Evolutionary conservation across 2,329 filamentous ascomycete genomes (phyloP), one percentile per base, ranked within the genome.

Genomic region (Huntiella abstrusa): DNA sequence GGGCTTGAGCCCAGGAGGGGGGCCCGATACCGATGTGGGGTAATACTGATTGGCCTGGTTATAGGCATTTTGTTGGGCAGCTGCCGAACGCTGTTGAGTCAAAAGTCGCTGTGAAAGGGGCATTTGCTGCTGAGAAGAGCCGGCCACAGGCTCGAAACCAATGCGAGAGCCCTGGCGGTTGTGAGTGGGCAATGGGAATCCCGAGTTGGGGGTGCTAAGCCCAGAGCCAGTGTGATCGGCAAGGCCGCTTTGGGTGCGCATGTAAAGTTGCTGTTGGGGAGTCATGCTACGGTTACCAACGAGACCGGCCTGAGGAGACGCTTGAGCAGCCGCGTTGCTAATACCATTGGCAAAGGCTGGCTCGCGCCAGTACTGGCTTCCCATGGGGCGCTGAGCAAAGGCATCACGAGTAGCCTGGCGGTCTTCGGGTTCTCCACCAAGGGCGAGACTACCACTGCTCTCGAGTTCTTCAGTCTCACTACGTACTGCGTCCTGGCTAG

Each of bases 371-470:
- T 46, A 78, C 55, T 86, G 84, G 5, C 84, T 77, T 10, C 74
- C 75, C 49, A 76, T 74, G 43, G 77, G 72, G 51, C 77, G 71
- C 49, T 74, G 71, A 38, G 71, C 69, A 36, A 71, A 71, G 35
- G 62, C 62, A 43, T 74, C 71, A 13, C 67, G 65, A 13, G 61
- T 57, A 39, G 63, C 62, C 16, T 84, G 79, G 51, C 73, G 70
- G 53, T 93, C 85, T 58, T 96, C 88, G 0, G 88, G 88, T 58
- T 96, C 88, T 38, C 88, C 88, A 48, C 88, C 88, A 13, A 96
- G 70, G 49, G 92, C 87, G 49, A 91, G 68, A 58, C 88, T 96
- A 11, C 76, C 75, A 40, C 83, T 83, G 53, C 82, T 82, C 60
- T 91, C 86, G 1, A 77, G 75, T 48, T 81, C 80, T 41, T 69